Percentiles rank a stretch among this genome's conserved stretches.
Evolutionary conservation across 108 stramenopile genomes (phyloP).

Genomic region (Nannochloropsis oceanica): DNA sequence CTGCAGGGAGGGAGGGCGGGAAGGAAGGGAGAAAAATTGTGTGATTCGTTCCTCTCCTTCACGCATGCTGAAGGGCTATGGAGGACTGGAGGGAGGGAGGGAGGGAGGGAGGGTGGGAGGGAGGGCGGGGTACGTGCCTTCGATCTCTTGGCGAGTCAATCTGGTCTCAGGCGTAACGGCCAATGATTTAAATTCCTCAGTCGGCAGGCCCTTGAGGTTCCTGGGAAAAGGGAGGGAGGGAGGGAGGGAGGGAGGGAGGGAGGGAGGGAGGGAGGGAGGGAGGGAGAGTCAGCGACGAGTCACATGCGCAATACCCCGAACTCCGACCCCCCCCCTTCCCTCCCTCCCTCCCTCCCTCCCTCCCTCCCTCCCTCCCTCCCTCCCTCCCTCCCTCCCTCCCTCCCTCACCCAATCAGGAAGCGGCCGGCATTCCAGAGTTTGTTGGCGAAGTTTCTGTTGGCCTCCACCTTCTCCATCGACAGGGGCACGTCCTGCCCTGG

Average conservation of each 20-base stretch:
- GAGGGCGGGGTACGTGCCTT: too few relatives aligned
- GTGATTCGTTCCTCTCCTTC: background rate
- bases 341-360: too few relatives aligned
- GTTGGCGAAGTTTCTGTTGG: constrained; percentile 32
- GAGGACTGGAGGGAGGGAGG: too few relatives aligned
- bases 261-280: too few relatives aligned
- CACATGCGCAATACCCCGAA: too few relatives aligned
- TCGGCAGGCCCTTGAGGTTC: background rate
- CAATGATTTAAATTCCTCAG: background rate
- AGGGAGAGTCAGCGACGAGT: too few relatives aligned
- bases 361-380: too few relatives aligned
- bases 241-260: background rate
- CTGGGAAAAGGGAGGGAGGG: background rate
- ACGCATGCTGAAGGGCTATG: too few relatives aligned
- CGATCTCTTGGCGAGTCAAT: background rate
- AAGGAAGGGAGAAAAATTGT: background rate
- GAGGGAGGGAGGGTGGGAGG: too few relatives aligned
- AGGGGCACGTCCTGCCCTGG: constrained; percentile 21
- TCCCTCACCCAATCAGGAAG: too few relatives aligned
- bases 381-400: background rate
- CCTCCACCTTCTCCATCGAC: constrained; percentile 36
- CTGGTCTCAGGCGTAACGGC: too few relatives aligned
- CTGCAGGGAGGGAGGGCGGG: background rate
- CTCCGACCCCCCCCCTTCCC: too few relatives aligned
- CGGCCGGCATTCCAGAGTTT: constrained; percentile 4